phyloP scores from a whole-genome alignment of 2,329 filamentous ascomycete species.

The Fusarium papillatum region DNA sequence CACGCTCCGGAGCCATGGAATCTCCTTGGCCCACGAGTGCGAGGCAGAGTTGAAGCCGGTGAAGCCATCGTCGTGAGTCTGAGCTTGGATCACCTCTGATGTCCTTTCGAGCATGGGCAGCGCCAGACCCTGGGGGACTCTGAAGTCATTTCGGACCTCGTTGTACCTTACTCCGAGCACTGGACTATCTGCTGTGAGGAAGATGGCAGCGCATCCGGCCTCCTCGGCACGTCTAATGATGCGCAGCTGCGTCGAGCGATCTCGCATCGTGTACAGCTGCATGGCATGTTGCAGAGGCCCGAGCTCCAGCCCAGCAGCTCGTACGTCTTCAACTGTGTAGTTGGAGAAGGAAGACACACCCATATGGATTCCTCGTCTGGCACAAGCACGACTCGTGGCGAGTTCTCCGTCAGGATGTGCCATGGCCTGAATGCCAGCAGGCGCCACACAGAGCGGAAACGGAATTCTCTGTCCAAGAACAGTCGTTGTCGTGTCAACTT shows the following conservation, averaged over 20 bases:
- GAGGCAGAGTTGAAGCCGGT: slow-evolving; percentile 40
- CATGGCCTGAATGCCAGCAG: slow-evolving; percentile 64
- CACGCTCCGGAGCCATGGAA: slow-evolving; percentile 62
- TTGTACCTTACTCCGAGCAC: slow-evolving; percentile 11
- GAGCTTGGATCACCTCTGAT: not conserved
- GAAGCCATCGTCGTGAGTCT: slow-evolving; percentile 5
- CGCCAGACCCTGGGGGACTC: not conserved
- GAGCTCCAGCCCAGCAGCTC: not conserved
- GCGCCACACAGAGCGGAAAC: slow-evolving; percentile 64
- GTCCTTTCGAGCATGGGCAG: slow-evolving; percentile 9
- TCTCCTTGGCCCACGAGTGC: slow-evolving; percentile 62
- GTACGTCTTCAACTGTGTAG: slow-evolving; percentile 1
- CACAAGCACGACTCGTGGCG: slow-evolving; percentile 60
- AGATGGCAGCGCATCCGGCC: not conserved
- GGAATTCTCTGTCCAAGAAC: slow-evolving; percentile 46
- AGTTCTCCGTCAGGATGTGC: slow-evolving; percentile 65
- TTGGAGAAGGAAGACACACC: slow-evolving; percentile 58
- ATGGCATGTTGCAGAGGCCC: not conserved
- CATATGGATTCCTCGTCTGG: slow-evolving; percentile 57
- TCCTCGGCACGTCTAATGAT: slow-evolving; percentile 13
- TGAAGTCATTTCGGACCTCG: slow-evolving; percentile 5
- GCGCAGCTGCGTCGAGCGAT: not conserved
- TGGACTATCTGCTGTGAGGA: slow-evolving; percentile 16
- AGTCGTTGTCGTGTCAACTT: not conserved
- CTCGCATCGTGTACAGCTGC: slow-evolving; percentile 17